Evolutionary conservation across 176 grass and related monocot species (phyloP).

Genomic region (Dendrocalamus sinicus): DNA sequence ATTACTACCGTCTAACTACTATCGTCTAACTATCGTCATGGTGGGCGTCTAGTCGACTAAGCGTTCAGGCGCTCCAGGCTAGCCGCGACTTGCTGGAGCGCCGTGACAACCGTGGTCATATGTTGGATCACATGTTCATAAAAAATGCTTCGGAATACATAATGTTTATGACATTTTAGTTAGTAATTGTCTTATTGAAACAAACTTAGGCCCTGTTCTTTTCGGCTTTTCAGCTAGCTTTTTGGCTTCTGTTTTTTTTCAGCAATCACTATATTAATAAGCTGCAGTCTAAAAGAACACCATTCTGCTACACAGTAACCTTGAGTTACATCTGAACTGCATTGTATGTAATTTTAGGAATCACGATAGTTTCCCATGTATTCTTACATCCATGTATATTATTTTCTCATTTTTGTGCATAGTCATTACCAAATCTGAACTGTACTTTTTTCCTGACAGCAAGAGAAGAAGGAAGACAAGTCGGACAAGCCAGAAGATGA

Average conservation of each 20-base stretch:
- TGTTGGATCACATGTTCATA: background rate
- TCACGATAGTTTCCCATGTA: background rate
- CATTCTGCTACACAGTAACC: background rate
- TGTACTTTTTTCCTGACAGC: constrained; percentile 35
- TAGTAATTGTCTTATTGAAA: constrained; percentile 21
- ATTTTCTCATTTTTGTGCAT: background rate
- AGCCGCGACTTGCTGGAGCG: no score
- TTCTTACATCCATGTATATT: constrained; percentile 14
- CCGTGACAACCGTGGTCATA: background rate
- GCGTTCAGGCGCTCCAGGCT: no score
- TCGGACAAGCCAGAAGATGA: constrained; percentile 60
- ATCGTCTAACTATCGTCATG: no score
- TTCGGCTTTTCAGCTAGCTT: no score
- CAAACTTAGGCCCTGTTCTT: background rate
- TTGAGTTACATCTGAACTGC: constrained; percentile 10
- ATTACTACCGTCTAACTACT: no score
- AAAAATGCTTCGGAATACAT: background rate
- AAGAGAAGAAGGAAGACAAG: constrained; percentile 81
- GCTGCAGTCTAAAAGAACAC: no score
- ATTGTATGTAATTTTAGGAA: background rate
- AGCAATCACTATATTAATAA: no score
- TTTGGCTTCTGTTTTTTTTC: no score
- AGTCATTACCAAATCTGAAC: constrained; percentile 29
- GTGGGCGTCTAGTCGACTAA: no score
- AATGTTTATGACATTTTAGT: background rate